A percentile compares a stretch with the other conserved stretches of the same genome.
These are phyloP conservation scores for Heterobasidion occidentale DNA, from an alignment of 1,284 basidiomycete species.

Conservation along the genomic window DNA sequence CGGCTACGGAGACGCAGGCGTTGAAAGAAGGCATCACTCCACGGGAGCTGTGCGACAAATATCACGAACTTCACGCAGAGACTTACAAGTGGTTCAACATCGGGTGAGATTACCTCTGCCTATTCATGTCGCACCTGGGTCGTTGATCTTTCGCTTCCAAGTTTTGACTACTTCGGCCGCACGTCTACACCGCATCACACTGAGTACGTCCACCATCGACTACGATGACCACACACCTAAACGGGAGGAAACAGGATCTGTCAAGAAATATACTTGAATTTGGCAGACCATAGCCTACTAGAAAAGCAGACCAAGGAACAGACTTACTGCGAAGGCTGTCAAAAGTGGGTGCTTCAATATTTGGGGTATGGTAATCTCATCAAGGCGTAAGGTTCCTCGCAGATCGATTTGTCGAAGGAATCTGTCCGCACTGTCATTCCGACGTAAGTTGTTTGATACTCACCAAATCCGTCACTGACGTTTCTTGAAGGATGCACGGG, in stretches of 20 bases:
- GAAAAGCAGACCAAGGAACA: slow-evolving; percentile 84
- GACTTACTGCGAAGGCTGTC: slow-evolving; percentile 88
- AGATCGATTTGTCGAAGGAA: slow-evolving; percentile 93
- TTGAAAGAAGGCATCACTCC: slow-evolving; percentile 91
- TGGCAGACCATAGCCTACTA: slow-evolving; percentile 72
- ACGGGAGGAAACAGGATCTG: slow-evolving; percentile 53
- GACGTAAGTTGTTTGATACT: slow-evolving; percentile 39
- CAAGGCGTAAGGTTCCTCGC: slow-evolving; percentile 68
- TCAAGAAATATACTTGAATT: slow-evolving; percentile 81
- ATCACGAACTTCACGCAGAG: slow-evolving; percentile 82
- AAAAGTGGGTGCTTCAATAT: slow-evolving; percentile 44
- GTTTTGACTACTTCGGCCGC: slow-evolving; percentile 95
- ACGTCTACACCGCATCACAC: slow-evolving; percentile 91
- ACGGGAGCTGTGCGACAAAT: slow-evolving; percentile 88
- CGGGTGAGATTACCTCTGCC: slow-evolving; percentile 36
- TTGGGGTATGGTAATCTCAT: neutral
- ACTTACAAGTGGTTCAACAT: slow-evolving; percentile 96
- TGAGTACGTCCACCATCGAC: slow-evolving; percentile 46
- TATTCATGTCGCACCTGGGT: neutral
- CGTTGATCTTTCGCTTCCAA: slow-evolving; percentile 24
- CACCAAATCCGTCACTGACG: neutral
- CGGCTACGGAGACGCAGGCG: slow-evolving; percentile 96
- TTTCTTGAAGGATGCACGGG: slow-evolving; percentile 78
- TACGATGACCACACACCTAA: slow-evolving; percentile 5
- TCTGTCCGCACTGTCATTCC: slow-evolving; percentile 84